phyloP scores from a whole-genome alignment of 371 early-diverging fungal genomes.

The Rhizopus sp. region DNA sequence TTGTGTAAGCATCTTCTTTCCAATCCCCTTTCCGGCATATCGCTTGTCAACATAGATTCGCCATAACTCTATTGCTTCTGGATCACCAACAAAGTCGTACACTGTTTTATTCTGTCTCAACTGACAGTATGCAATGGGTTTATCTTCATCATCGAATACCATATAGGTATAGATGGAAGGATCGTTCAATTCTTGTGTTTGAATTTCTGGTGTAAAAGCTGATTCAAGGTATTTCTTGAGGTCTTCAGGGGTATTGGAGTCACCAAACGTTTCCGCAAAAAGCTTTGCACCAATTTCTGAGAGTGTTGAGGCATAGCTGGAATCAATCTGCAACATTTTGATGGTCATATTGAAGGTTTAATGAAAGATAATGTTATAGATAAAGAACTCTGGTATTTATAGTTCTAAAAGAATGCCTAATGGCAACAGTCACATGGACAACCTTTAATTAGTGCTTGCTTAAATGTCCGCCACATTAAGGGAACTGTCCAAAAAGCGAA shows the following conservation, averaged over 20 bases:
- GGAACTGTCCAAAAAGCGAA: too few species aligned
- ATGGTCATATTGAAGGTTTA: constrained; percentile 8
- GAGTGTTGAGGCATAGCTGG: constrained; percentile 14
- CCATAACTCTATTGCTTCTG: constrained; percentile 29
- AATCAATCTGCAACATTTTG: constrained; percentile 5
- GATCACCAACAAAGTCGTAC: constrained; percentile 28
- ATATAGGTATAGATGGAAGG: constrained; percentile 22
- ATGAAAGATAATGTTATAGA: not conserved
- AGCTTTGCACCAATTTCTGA: constrained; percentile 17
- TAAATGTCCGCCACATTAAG: too few species aligned
- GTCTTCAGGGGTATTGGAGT: constrained; percentile 16
- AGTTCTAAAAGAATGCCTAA: too few species aligned
- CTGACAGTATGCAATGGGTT: constrained; percentile 31
- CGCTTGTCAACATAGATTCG: constrained; percentile 33
- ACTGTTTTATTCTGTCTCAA: constrained; percentile 17
- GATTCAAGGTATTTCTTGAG: constrained; percentile 21
- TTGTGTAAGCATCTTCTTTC: constrained; percentile 16
- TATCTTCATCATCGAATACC: constrained; percentile 16
- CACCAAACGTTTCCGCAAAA: constrained; percentile 25
- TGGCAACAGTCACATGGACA: too few species aligned
- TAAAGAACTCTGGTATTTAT: too few species aligned
- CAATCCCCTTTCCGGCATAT: constrained; percentile 27
- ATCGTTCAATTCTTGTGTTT: constrained; percentile 23
- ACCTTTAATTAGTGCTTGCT: too few species aligned
- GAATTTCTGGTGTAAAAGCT: constrained; percentile 19